Evolutionary conservation across 1,284 basidiomycete genomes (phyloP), one percentile per base, ranked within the genome.

Genomic region (Schizophyllum commune): DNA sequence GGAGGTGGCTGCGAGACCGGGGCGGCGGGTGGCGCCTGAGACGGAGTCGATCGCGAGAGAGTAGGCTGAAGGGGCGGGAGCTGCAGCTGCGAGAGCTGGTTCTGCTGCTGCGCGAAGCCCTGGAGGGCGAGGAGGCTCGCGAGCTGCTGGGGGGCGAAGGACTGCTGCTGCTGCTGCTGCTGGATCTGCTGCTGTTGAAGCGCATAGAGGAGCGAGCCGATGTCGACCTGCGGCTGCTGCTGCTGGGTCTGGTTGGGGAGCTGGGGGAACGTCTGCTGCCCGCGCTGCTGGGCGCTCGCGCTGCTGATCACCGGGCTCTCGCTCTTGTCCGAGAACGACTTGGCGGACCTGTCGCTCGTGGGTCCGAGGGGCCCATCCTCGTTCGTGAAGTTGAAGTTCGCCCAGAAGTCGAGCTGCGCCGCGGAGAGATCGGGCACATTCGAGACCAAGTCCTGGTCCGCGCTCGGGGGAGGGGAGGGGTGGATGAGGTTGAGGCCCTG

Each of bases 321-420:
- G 39, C 19, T 55, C 27, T 27, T 47, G 39, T 47, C 39, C 39
- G 39, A 47, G 39, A 4, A 47, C 17, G 39, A 47, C 39, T 47
- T 47, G 39, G 39, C 39, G 39, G 13, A 13, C 39, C 9, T 47
- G 39, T 47, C 39, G 8, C 39, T 47, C 39, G 17, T 11, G 13
- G 39, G 39, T 2, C 62, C 21, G 86, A 47, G 39, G 13, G 39
- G 39, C 2, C 62, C 21, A 85, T 91, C 89, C 69, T 92, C 89
- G 1, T 84, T 84, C 62, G 91, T 84, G 73, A 94, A 94, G 15
- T 84, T 75, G 64, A 93, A 79, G 72, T 89, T 88, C 8, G 90
- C 89, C 92, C 92, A 94, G 58, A 92, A 77, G 72, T 91, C 89
- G 62, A 93, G 85, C 70, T 92, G 89, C 2, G 89, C 88, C 13